phyloP scores from a whole-genome alignment of 257 asterid species.

The Jasminum sambac region DNA sequence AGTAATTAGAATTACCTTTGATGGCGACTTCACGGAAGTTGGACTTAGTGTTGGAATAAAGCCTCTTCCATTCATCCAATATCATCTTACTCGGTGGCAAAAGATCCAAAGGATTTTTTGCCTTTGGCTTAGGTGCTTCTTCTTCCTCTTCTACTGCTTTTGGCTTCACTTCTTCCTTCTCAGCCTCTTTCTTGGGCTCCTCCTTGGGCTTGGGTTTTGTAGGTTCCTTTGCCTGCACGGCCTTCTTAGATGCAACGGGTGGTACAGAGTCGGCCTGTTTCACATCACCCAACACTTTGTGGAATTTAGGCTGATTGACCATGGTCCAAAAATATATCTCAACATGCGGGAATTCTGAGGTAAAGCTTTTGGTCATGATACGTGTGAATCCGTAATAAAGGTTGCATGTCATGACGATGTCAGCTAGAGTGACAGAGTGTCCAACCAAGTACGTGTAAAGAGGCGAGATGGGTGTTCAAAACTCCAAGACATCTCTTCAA shows the following conservation, averaged over 20 bases:
- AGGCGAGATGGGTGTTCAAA: constrained; percentile 66
- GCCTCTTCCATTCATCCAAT: constrained; percentile 96
- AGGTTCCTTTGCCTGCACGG: constrained; percentile 47
- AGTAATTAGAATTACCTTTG: constrained; percentile 62
- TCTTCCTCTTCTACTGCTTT: constrained; percentile 49
- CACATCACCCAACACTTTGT: constrained; percentile 58
- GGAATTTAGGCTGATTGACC: constrained; percentile 70
- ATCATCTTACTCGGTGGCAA: constrained; percentile 92
- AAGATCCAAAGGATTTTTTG: constrained; percentile 90
- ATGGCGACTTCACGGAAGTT: constrained; percentile 95
- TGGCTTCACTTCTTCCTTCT: constrained; percentile 58
- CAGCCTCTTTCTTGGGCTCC: constrained; percentile 57
- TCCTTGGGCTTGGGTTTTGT: constrained; percentile 67
- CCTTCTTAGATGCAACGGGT: constrained; percentile 60
- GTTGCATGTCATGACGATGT: constrained; percentile 65
- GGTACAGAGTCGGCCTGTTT: constrained; percentile 61
- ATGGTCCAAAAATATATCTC: constrained; percentile 88
- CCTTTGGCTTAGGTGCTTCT: constrained; percentile 87
- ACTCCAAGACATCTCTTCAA: constrained; percentile 73
- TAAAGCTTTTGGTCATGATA: constrained; percentile 68
- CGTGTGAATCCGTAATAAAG: constrained; percentile 47
- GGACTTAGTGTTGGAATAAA: constrained; percentile 93
- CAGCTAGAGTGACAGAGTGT: constrained; percentile 70
- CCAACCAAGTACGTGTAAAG: constrained; percentile 81
- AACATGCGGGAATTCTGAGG: constrained; percentile 75